These are phyloP conservation scores for Eucalyptus cloeziana DNA, from an alignment of 345 rosid species.

Conservation along the genomic window DNA sequence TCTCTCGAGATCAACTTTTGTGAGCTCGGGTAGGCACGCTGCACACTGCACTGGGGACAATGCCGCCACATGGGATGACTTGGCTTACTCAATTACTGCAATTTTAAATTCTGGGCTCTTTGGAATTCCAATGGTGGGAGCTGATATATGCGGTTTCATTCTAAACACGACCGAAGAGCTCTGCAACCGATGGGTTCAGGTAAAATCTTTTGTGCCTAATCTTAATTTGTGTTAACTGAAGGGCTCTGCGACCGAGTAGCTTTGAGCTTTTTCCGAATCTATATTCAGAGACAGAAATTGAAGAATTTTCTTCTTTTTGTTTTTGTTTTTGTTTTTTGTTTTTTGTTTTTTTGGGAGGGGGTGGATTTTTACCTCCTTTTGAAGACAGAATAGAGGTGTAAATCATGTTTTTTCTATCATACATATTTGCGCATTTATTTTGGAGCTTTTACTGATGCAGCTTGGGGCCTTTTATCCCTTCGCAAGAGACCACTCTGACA, in stretches of 20 bases:
- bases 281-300: neutral
- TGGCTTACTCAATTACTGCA: slow-evolving; percentile 48
- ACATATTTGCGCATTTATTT: neutral
- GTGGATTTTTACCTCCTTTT: neutral
- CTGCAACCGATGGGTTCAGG: slow-evolving; percentile 76
- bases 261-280: too few species aligned
- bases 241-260: neutral
- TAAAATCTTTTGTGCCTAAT: neutral
- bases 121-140: slow-evolving; percentile 84
- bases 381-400: neutral
- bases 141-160: slow-evolving; percentile 64
- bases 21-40: slow-evolving; percentile 60
- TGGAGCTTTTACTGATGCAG: slow-evolving; percentile 8
- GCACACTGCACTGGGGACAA: slow-evolving; percentile 83
- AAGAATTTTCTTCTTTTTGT: neutral
- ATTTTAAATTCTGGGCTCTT: slow-evolving; percentile 61
- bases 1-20: slow-evolving; percentile 62
- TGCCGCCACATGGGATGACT: slow-evolving; percentile 56
- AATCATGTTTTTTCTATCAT: neutral
- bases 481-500: slow-evolving; percentile 55
- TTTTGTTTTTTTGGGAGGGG: neutral
- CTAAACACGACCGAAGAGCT: slow-evolving; percentile 53
- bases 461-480: slow-evolving; percentile 78
- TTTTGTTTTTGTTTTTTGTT: too few species aligned
- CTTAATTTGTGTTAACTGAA: too few species aligned